Evolutionary conservation across 345 rosid genomes (phyloP), one percentile per base, ranked within the genome.

Genomic region (Lepidium africanum): DNA sequence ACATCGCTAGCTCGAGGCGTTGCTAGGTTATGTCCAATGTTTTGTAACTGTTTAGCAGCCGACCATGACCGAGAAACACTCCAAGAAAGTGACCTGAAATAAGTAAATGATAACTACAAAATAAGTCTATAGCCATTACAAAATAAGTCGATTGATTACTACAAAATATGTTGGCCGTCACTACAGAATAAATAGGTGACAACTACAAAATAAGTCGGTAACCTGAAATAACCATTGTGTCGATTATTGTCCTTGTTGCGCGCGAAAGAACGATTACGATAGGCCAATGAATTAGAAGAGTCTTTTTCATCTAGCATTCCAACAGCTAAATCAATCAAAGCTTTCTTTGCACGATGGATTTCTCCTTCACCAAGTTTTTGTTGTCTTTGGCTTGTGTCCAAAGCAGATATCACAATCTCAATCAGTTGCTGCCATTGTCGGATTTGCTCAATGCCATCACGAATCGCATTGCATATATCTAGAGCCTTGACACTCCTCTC

Each of bases 51-150:
- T 79, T 78, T 82, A 0, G 96, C 81, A 0, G 98, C 98, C 1
- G 98, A 92, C 98, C 98, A 92, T 0, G 98, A 87, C 79, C 91
- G 72, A 5, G 98, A 87, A 16, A 92, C 92, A 32, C 95, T 92
- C 98, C 98, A 89, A 0, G 98, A 92, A 59, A 87, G 77, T 2
- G 98, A 92, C 48, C 96, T 68, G 50, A 25, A 25, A 25, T 25
- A 25, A 25, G 27, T 25, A 25, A 4, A 4, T 25, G 27, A 4
- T 25, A 25, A 25, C 27, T 25, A 25, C 3, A 3, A 21, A 25
- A 25, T 25, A 25, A n/a, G n/a, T n/a, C n/a, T n/a, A n/a, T n/a
- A n/a, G n/a, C n/a, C n/a, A n/a, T n/a, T n/a, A n/a, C n/a, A n/a
- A n/a, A n/a, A 21, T 25, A 25, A 25, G 27, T 25, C 2, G 2